phyloP scores from a whole-genome alignment of 208 protist genomes.

The Angomonas deanei region DNA sequence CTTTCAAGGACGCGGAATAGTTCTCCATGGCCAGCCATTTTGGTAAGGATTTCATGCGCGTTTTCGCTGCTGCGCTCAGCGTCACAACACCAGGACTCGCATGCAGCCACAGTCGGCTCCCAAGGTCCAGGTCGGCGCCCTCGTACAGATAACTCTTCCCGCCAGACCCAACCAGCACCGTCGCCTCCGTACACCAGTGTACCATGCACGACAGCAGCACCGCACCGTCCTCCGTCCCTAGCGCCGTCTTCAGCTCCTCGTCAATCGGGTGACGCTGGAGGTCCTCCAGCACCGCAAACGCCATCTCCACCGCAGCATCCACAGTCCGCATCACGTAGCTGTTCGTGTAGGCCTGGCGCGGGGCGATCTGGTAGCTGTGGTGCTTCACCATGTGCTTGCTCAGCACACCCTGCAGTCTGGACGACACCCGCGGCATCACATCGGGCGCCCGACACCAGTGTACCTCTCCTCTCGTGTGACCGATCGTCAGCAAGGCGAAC shows the following conservation, averaged over 20 bases:
- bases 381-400: constrained; percentile 12
- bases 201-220: constrained; percentile 33
- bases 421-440: constrained; percentile 22
- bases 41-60: too few species aligned
- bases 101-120: constrained; percentile 35
- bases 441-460: constrained; percentile 42
- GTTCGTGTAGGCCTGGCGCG: constrained; percentile 36
- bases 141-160: constrained; percentile 25
- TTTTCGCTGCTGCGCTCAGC: constrained; percentile 6
- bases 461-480: constrained; percentile 21
- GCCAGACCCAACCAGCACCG: constrained; percentile 23
- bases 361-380: constrained; percentile 31
- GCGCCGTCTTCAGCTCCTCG: constrained; percentile 12
- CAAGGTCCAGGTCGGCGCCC: constrained; percentile 28
- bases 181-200: constrained; percentile 34
- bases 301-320: constrained; percentile 23
- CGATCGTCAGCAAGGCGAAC: constrained; percentile 46
- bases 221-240: constrained; percentile 27
- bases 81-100: constrained; percentile 31
- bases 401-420: constrained; percentile 15
- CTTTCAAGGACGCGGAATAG: too few species aligned
- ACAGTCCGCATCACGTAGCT: constrained; percentile 29
- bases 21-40: too few species aligned
- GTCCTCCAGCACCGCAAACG: constrained; percentile 32
- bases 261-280: constrained; percentile 25